Base-by-base conservation (phyloP, 192 early-diverging fungal species). In the Umbelopsis sp. region DNA sequence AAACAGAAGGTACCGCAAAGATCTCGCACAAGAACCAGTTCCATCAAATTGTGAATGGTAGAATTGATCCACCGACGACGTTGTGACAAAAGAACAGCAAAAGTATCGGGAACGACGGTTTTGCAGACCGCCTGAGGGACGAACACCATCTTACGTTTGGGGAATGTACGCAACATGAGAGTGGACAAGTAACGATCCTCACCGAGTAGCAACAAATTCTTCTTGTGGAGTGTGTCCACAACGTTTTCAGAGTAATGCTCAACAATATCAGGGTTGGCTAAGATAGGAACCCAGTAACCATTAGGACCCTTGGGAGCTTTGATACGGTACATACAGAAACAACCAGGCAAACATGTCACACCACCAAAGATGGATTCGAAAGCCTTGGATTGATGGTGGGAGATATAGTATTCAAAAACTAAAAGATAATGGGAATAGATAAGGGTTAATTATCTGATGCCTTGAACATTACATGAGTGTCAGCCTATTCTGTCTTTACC, bases 361-460 rank as follows among this genome's bases (percentile, higher is more conserved):
- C 92, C 92, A 71, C 96, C 96, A 84, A 96, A 97, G 52, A 95
- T 86, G 29, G 92, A 93, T 82, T 97, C 96, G 73, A 97, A 97
- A 0, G 94, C 91, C 76, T 95, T 94, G 74, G 87, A 86, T 72
- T 94, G 86, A 73, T 98, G 94, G 74, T 98, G 96, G 25, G 93
- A 95, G 56, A 95, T 96, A 77, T 93, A 98, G 85, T 98, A 98
- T 84, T 98, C 96, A 73, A 94, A 98, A 16, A 98, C 96, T 84
- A 66, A 43, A 5, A 29, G 31, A 69, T 45, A 36, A 51, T 8
- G 29, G 16, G 44, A 36, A n/a, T 54, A 21, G n/a, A n/a, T 65
- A 68, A 29, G 21, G 5, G 50, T 41, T 21, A 20, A 14, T 70
- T 1, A 10, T 11, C 6, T 50, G 11, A 4, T 24, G 21, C 29